phyloP scores from a whole-genome alignment of 2,329 filamentous ascomycete genomes.

The Cercospora zeae-maydis region DNA sequence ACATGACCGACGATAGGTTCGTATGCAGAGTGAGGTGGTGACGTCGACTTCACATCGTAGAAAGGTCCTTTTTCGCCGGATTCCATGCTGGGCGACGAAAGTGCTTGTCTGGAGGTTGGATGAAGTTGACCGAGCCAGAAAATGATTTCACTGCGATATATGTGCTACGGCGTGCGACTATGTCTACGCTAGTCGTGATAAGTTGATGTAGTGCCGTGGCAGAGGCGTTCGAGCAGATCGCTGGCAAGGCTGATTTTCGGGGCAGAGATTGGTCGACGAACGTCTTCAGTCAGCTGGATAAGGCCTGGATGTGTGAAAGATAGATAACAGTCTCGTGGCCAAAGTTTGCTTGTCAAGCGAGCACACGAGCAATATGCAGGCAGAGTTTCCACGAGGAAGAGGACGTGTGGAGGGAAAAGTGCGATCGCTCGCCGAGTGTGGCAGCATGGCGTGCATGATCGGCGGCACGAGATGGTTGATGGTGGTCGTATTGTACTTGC shows the following conservation, averaged over 20 bases:
- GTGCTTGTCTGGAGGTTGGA: background rate
- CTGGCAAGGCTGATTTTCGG: background rate
- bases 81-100: slow-evolving; percentile 10
- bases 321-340: background rate
- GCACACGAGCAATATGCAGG: background rate
- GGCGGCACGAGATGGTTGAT: too few relatives aligned
- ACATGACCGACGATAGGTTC: slow-evolving; percentile 29
- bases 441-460: background rate
- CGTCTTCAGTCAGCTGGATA: background rate
- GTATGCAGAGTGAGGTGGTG: slow-evolving; percentile 26
- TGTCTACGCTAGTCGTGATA: background rate
- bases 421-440: background rate
- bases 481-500: too few relatives aligned
- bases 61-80: slow-evolving; percentile 12
- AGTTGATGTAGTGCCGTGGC: background rate
- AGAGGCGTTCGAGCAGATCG: background rate
- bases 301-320: background rate
- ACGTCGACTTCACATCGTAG: slow-evolving; percentile 26
- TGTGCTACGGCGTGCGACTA: background rate
- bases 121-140: background rate
- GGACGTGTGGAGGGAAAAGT: background rate
- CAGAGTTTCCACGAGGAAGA: background rate
- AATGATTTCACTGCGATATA: background rate
- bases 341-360: background rate
- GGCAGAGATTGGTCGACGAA: background rate